phyloP scores from a whole-genome alignment of 2,329 filamentous ascomycete genomes.

The Colletotrichum lupini region DNA sequence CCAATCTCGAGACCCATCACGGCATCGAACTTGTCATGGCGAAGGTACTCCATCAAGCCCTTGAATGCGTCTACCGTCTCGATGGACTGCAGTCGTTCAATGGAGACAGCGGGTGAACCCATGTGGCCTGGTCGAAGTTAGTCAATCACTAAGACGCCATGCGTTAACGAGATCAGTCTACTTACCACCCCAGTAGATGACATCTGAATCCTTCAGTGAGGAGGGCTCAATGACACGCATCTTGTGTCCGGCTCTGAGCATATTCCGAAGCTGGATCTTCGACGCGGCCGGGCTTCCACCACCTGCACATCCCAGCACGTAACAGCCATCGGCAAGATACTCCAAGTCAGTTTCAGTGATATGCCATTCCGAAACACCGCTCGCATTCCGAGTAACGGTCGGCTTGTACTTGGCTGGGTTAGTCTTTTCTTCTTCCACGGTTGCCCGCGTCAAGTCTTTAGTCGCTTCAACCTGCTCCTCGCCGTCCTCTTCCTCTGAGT shows the following conservation, averaged over 20 bases:
- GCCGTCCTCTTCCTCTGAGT: constrained; percentile 58
- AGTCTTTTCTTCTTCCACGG: constrained; percentile 59
- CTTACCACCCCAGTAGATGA: constrained; percentile 55
- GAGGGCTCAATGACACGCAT: constrained; percentile 52
- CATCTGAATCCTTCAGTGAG: constrained; percentile 53
- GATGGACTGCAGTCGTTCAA: constrained; percentile 54
- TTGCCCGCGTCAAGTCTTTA: constrained; percentile 49
- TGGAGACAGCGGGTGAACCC: constrained; percentile 54
- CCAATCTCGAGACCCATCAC: constrained; percentile 68
- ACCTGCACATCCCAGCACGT: constrained; percentile 59
- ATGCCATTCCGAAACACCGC: constrained; percentile 49
- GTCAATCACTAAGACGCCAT: neutral
- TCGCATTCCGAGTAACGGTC: neutral
- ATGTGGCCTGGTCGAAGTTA: constrained; percentile 40
- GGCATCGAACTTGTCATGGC: constrained; percentile 44
- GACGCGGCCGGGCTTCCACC: constrained; percentile 50
- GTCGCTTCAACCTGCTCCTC: constrained; percentile 51
- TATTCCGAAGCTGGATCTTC: constrained; percentile 50
- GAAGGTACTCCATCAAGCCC: constrained; percentile 47
- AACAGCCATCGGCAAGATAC: constrained; percentile 57
- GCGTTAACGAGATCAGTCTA: neutral
- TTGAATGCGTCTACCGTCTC: constrained; percentile 51
- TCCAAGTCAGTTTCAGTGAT: constrained; percentile 57
- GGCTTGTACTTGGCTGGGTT: constrained; percentile 30
- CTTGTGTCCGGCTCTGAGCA: constrained; percentile 51